Conservation (phyloP, 805 yeast species). For the Candida broadrunensis region DNA sequence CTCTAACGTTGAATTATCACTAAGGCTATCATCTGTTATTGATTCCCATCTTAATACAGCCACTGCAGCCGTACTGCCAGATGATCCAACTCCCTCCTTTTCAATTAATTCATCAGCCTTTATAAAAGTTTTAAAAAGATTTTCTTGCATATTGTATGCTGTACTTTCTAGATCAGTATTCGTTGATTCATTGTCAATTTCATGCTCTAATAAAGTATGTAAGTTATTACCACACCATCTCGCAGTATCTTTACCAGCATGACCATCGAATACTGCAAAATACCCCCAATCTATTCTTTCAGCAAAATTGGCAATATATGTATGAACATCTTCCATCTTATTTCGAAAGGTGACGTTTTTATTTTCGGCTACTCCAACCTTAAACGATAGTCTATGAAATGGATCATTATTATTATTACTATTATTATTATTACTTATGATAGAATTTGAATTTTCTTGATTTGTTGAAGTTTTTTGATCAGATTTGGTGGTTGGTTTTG, state of each 20-base stretch:
- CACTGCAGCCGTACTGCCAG: constrained; percentile 96
- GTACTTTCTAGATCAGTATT: constrained; percentile 1
- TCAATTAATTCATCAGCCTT: constrained; percentile 72
- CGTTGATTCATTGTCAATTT: constrained; percentile 32
- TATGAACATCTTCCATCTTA: constrained; percentile 96
- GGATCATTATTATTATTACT: constrained; percentile 32
- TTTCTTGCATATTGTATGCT: constrained; percentile 50
- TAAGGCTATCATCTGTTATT: constrained; percentile 8
- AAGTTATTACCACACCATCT: constrained; percentile 90
- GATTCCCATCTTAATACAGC: constrained; percentile 86
- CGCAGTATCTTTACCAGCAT: constrained; percentile 91
- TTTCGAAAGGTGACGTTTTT: constrained; percentile 76
- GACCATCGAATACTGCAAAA: constrained; percentile 95
- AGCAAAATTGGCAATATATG: constrained; percentile 89
- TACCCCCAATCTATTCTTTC: constrained; percentile 90
- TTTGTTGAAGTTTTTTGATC: no score
- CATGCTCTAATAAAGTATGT: constrained; percentile 65
- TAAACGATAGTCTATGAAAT: constrained; percentile 61
- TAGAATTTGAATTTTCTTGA: no score
- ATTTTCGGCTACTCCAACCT: constrained; percentile 91
- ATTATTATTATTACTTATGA: no score
- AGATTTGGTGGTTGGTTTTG: no score
- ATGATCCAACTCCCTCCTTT: constrained; percentile 59
- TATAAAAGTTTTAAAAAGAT: constrained; percentile 65
- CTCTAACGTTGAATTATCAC: neutral